Conservation (phyloP, 2,329 filamentous ascomycete genomes). For the Elsinoe batatas region DNA sequence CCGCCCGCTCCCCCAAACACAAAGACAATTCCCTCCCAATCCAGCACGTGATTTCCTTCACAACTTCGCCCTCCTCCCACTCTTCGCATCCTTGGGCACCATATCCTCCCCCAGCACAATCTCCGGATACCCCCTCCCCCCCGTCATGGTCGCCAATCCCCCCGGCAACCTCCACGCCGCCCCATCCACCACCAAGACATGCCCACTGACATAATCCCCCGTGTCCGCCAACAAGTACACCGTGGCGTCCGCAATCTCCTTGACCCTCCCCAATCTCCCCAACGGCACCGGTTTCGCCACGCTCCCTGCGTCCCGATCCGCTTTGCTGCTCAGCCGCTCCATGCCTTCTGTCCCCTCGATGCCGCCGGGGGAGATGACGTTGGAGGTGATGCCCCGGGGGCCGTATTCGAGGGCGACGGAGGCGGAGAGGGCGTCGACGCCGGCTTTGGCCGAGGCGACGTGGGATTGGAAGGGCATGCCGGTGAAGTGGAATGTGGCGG, state of each 20-base stretch:
- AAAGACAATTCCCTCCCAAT: too few species aligned
- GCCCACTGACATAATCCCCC: slow-evolving; percentile 77
- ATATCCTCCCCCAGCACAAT: slow-evolving; percentile 45
- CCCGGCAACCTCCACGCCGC: slow-evolving; percentile 38
- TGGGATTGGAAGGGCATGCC: slow-evolving; percentile 79
- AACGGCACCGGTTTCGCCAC: slow-evolving; percentile 49
- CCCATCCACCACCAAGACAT: slow-evolving; percentile 60
- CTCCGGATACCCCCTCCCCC: slow-evolving; percentile 43
- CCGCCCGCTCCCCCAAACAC: too few species aligned
- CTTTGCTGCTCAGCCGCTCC: slow-evolving; percentile 27
- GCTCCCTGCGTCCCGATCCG: background rate
- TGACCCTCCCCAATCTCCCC: slow-evolving; percentile 67
- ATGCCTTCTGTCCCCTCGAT: slow-evolving; percentile 70
- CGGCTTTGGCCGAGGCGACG: slow-evolving; percentile 84
- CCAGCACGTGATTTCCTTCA: slow-evolving; percentile 24
- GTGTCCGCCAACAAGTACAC: slow-evolving; percentile 80
- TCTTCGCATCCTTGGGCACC: slow-evolving; percentile 47
- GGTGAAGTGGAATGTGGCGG: slow-evolving; percentile 83
- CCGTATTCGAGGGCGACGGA: slow-evolving; percentile 82
- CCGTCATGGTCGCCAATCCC: background rate
- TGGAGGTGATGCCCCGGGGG: slow-evolving; percentile 74
- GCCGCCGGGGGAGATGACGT: slow-evolving; percentile 79
- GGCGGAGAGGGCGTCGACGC: slow-evolving; percentile 73
- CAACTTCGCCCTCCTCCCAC: slow-evolving; percentile 48
- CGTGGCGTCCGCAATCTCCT: slow-evolving; percentile 87